Evolutionary conservation across 176 grass and related monocot species (phyloP).

Genomic region (Triticum dicoccoides): DNA sequence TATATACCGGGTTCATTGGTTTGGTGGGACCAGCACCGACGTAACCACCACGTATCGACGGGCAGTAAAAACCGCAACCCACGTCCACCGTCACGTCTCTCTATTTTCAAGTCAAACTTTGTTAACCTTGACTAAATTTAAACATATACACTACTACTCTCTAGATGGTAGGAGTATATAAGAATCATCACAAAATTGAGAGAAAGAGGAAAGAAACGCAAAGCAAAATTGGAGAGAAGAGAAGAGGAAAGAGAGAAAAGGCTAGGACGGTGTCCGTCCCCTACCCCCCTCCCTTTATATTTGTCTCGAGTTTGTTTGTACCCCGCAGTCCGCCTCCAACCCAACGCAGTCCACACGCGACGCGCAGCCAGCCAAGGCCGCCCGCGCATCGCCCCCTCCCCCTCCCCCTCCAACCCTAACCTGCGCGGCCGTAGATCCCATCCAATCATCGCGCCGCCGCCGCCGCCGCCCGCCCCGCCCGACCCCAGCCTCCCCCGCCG

Average conservation of each 20-base stretch:
- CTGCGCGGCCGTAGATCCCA: constrained; percentile 27
- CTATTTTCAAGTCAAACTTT: too few species aligned
- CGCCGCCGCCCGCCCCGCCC: neutral
- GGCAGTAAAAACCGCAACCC: too few species aligned
- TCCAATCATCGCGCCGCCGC: constrained; percentile 14
- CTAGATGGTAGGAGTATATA: too few species aligned
- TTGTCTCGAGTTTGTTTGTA: neutral
- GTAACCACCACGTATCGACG: too few species aligned
- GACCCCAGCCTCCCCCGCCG: neutral
- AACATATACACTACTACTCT: too few species aligned
- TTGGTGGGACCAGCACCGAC: neutral
- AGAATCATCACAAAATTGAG: neutral
- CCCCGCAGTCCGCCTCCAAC: neutral
- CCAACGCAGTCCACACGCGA: neutral
- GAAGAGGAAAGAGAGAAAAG: neutral
- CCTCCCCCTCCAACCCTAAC: constrained; percentile 32
- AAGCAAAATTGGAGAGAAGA: neutral
- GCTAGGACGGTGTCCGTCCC: neutral
- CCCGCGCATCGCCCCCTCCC: neutral
- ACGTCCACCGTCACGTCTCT: too few species aligned
- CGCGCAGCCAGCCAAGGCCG: neutral
- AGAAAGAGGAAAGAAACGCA: neutral
- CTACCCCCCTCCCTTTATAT: neutral
- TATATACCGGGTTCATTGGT: too few species aligned
- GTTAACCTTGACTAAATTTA: too few species aligned